These are phyloP conservation scores for Neckera pumila DNA, from an alignment of 225 moss, liverwort and hornwort genomes.

Conservation along the genomic window DNA sequence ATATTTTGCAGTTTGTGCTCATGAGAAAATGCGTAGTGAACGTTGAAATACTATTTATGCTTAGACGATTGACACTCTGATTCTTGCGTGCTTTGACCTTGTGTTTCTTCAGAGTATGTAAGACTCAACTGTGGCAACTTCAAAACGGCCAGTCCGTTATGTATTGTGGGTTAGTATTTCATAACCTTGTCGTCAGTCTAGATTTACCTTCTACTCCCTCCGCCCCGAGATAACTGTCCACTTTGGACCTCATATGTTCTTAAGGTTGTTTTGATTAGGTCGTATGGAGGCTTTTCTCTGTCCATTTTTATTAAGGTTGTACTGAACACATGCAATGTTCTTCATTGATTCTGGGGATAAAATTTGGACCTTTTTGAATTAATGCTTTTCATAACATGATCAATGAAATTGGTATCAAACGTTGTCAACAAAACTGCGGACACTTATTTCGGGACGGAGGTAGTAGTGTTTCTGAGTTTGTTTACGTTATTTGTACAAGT, in stretches of 20 bases:
- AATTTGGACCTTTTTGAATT: not conserved
- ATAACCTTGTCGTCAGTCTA: not conserved
- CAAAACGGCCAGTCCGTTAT: slow-evolving; percentile 38
- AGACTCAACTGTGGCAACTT: slow-evolving; percentile 28
- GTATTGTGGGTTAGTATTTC: slow-evolving; percentile 48
- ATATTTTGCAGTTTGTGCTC: not conserved
- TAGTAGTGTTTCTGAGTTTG: not conserved
- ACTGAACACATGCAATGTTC: not conserved
- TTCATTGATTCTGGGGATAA: not conserved
- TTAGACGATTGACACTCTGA: not conserved
- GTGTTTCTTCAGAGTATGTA: slow-evolving; percentile 21
- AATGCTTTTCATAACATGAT: not conserved
- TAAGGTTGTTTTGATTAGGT: not conserved
- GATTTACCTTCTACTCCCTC: not conserved
- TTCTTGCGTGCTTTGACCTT: not conserved
- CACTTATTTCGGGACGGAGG: not conserved
- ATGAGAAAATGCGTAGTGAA: not conserved
- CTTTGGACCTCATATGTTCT: not conserved
- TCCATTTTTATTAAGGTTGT: not conserved
- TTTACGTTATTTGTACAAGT: not conserved
- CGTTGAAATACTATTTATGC: not conserved
- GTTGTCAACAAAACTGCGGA: not conserved
- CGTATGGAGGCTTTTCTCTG: not conserved
- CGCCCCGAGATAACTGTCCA: not conserved
- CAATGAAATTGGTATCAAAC: not conserved